Evolutionary conservation across 208 protist genomes (phyloP).

Genomic region (Trypanosoma caninum): DNA sequence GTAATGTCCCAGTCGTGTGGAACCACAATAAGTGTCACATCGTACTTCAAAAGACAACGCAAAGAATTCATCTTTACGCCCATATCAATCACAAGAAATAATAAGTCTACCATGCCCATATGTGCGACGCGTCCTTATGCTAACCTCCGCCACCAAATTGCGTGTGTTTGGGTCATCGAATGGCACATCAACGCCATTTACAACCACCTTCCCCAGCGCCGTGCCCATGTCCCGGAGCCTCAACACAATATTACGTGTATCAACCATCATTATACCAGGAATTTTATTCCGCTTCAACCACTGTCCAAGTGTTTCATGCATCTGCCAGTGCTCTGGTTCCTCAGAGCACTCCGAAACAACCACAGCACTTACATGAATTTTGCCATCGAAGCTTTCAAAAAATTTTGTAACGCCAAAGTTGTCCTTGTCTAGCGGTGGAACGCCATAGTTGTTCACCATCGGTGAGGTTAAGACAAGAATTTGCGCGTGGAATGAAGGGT

Average conservation of each 20-base stretch:
- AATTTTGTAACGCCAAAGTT: slow-evolving; percentile 92
- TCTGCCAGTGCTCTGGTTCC: slow-evolving; percentile 95
- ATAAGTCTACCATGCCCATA: slow-evolving; percentile 84
- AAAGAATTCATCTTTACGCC: slow-evolving; percentile 95
- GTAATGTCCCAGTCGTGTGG: slow-evolving; percentile 96
- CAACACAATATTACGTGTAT: slow-evolving; percentile 97
- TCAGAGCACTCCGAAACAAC: slow-evolving; percentile 95
- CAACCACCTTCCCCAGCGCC: slow-evolving; percentile 89
- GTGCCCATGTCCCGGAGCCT: slow-evolving; percentile 94
- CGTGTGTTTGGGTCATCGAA: slow-evolving; percentile 94
- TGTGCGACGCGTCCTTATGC: slow-evolving; percentile 67
- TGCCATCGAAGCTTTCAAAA: slow-evolving; percentile 93
- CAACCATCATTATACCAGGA: slow-evolving; percentile 96
- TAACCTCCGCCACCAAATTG: slow-evolving; percentile 96
- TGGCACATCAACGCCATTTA: slow-evolving; percentile 64
- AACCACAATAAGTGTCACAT: slow-evolving; percentile 82
- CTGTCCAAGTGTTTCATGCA: slow-evolving; percentile 65
- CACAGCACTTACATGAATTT: slow-evolving; percentile 89
- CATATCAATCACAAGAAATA: slow-evolving; percentile 93
- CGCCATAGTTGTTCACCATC: slow-evolving; percentile 98
- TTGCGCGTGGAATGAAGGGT: slow-evolving; percentile 98
- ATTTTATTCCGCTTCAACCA: slow-evolving; percentile 95
- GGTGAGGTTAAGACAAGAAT: slow-evolving; percentile 98
- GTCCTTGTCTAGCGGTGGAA: slow-evolving; percentile 88
- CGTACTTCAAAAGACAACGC: slow-evolving; percentile 88